Evolutionary conservation across 305 asterid genomes (phyloP).

Genomic region (Fraxinus latifolia): DNA sequence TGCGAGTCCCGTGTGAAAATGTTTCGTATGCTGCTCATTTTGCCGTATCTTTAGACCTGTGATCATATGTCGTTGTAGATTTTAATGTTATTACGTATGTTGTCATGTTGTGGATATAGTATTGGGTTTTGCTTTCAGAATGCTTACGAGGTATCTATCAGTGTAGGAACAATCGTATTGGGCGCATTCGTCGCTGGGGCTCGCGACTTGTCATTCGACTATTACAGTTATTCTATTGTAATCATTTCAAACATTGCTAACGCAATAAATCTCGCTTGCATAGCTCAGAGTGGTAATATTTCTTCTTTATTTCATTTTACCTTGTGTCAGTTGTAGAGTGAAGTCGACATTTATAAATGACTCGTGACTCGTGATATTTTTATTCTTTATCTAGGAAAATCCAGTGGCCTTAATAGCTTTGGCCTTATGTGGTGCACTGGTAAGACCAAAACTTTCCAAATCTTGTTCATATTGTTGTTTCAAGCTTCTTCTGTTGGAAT

Average conservation of each 20-base stretch:
- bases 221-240: constrained; percentile 22
- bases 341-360: not conserved
- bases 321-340: not conserved
- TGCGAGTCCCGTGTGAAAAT: not conserved
- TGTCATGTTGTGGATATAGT: not conserved
- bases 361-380: not conserved
- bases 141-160: constrained; percentile 6
- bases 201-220: constrained; percentile 24
- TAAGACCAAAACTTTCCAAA: not conserved
- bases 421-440: constrained; percentile 34
- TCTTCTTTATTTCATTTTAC: not conserved
- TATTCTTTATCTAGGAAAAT: constrained; percentile 9
- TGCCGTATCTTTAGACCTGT: not conserved
- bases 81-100: not conserved
- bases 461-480: not conserved
- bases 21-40: not conserved
- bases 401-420: constrained; percentile 30
- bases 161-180: constrained; percentile 28
- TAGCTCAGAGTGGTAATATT: constrained; percentile 22
- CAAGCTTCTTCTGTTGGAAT: not conserved
- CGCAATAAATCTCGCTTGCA: constrained; percentile 26
- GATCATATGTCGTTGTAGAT: not conserved
- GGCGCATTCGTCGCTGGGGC: constrained; percentile 30
- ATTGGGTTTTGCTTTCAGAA: not conserved
- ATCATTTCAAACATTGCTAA: constrained; percentile 22